phyloP scores from a whole-genome alignment of 148 eudicot genomes.

The Talinum fruticosum region DNA sequence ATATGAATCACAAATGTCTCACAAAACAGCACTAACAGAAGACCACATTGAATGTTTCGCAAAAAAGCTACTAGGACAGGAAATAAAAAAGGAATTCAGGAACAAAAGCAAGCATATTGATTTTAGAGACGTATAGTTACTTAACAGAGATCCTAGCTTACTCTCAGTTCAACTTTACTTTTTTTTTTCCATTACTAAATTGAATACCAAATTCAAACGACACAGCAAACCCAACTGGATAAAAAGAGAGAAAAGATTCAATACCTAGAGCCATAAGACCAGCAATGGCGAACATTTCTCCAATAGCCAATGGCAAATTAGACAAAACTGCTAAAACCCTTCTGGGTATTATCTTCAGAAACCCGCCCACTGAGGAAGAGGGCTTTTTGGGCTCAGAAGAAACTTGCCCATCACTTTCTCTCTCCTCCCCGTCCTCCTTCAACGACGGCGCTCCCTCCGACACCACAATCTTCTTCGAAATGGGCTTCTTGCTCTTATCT shows the following conservation, averaged over 20 bases:
- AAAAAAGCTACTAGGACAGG: not conserved
- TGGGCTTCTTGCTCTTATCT: constrained; percentile 32
- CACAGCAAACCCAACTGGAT: not conserved
- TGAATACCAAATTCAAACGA: not conserved
- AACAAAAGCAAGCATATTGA: not conserved
- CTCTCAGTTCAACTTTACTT: too few species aligned
- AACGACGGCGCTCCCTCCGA: constrained; percentile 56
- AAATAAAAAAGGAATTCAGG: not conserved
- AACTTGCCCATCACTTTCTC: not conserved
- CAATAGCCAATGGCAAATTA: constrained; percentile 89
- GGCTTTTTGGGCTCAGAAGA: constrained; percentile 15
- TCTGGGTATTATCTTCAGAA: constrained; percentile 48
- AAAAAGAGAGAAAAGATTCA: not conserved
- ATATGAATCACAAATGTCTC: not conserved
- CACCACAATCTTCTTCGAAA: constrained; percentile 40
- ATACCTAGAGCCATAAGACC: constrained; percentile 86
- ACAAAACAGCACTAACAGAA: not conserved
- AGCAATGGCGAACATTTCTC: constrained; percentile 81
- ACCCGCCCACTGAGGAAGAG: constrained; percentile 18
- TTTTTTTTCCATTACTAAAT: too few species aligned
- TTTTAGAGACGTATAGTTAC: too few species aligned
- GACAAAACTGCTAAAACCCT: constrained; percentile 63
- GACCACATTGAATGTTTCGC: not conserved
- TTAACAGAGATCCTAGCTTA: too few species aligned
- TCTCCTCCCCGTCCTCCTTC: constrained; percentile 34